Evolutionary conservation across 768 basidiomycete species (phyloP).

Genomic region (Grammothele lineata): DNA sequence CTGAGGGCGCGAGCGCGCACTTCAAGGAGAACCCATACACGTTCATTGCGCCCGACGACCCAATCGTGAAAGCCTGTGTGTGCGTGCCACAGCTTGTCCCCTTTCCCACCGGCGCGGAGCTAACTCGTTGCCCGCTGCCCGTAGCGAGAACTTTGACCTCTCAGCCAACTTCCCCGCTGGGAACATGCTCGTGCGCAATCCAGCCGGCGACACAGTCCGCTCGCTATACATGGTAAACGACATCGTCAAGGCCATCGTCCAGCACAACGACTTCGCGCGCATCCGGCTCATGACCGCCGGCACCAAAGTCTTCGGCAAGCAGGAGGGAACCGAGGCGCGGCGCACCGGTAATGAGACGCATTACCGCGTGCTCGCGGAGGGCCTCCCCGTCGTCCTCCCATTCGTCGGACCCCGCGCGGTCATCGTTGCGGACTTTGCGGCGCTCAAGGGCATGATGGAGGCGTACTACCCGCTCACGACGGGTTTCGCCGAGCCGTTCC

Average conservation of each 20-base stretch:
- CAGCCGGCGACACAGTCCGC: conserved; percentile 63
- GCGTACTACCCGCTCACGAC: conserved; percentile 76
- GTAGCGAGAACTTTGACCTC: conserved; percentile 71
- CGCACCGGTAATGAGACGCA: conserved; percentile 49
- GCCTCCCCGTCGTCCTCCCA: conserved; percentile 78
- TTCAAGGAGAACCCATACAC: conserved; percentile 90
- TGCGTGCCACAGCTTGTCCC: too few species aligned
- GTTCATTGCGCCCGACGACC: conserved; percentile 68
- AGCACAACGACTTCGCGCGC: conserved; percentile 77
- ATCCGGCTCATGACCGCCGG: conserved; percentile 90
- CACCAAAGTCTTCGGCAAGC: conserved; percentile 88
- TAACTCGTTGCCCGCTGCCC: not conserved
- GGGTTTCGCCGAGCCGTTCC: conserved; percentile 62
- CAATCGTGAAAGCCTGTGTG: conserved; percentile 69
- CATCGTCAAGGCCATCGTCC: conserved; percentile 75
- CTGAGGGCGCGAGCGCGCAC: conserved; percentile 25
- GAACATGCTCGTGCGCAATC: conserved; percentile 86
- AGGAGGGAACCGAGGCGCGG: conserved; percentile 58
- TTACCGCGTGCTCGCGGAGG: conserved; percentile 82
- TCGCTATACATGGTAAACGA: conserved; percentile 88
- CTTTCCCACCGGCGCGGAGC: not conserved
- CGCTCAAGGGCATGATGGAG: conserved; percentile 64
- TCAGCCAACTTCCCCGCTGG: conserved; percentile 63
- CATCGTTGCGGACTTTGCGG: conserved; percentile 48
- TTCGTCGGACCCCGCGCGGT: conserved; percentile 67